Conservation (phyloP, 805 yeast genomes). For the Pichia nakasei region DNA sequence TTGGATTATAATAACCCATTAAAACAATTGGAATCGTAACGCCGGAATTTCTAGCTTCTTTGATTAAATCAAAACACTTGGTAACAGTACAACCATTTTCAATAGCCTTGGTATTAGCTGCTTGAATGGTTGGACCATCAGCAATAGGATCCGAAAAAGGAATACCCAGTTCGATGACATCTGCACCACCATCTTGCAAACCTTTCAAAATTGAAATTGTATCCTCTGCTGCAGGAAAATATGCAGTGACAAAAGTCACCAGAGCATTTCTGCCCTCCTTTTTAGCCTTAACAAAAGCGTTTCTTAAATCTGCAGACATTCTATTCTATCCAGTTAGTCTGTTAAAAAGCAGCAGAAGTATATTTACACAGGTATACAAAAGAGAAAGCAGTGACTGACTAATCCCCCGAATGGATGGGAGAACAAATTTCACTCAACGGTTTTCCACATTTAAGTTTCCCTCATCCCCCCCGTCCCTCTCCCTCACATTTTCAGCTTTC, state of each 20-base stretch:
- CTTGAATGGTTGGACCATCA: conserved; percentile 96
- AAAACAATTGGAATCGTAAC: conserved; percentile 81
- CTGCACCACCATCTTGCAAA: conserved; percentile 92
- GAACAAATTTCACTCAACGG: too few species aligned
- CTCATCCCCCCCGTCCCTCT: too few species aligned
- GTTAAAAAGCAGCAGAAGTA: too few species aligned
- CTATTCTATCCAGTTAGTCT: too few species aligned
- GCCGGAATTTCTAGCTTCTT: conserved; percentile 70
- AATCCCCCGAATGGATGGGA: too few species aligned
- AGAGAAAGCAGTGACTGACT: too few species aligned
- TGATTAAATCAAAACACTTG: conserved; percentile 61
- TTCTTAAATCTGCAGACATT: conserved; percentile 28
- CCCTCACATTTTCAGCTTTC: too few species aligned
- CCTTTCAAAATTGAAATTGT: conserved; percentile 82
- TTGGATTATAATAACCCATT: conserved; percentile 98
- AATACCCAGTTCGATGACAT: conserved; percentile 87
- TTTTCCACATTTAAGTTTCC: too few species aligned
- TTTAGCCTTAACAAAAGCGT: conserved; percentile 27
- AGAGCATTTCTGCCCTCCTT: conserved; percentile 64
- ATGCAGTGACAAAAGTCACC: conserved; percentile 90
- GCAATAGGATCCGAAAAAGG: conserved; percentile 99
- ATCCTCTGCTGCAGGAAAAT: conserved; percentile 80
- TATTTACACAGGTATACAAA: too few species aligned
- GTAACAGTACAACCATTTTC: conserved; percentile 71
- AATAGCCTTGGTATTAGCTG: conserved; percentile 74